A percentile compares a stretch with the other conserved stretches of the same genome.
phyloP scores from a whole-genome alignment of 345 rosid genomes.

The Moricandia arvensis region DNA sequence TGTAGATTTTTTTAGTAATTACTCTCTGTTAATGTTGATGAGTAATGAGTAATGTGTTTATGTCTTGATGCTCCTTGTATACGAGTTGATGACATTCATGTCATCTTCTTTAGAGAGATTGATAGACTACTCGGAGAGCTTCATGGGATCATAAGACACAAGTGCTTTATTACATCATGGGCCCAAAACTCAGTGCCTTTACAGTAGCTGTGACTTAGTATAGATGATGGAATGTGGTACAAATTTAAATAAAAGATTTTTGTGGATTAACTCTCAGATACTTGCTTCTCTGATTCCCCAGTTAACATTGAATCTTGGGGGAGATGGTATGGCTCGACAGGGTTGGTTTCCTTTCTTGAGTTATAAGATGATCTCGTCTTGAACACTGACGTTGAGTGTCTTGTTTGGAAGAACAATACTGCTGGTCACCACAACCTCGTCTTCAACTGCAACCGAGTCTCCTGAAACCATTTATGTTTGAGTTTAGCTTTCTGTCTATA shows the following conservation, averaged over 20 bases:
- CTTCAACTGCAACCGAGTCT: constrained; percentile 88
- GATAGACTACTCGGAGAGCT: background rate
- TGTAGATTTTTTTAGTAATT: background rate
- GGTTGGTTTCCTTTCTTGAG: constrained; percentile 2
- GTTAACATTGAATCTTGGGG: constrained; percentile 1
- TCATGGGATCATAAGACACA: background rate
- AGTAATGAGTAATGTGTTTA: too few relatives aligned
- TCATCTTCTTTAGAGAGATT: background rate
- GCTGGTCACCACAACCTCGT: constrained; percentile 81
- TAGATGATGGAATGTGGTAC: background rate
- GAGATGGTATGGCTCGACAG: constrained; percentile 10
- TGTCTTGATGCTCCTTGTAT: background rate
- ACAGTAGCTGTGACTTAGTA: background rate
- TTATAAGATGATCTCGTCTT: constrained; percentile 65
- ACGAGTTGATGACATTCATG: background rate
- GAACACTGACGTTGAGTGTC: too few relatives aligned
- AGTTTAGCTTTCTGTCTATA: background rate
- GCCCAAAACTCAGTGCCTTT: background rate
- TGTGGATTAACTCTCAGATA: background rate
- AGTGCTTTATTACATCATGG: background rate
- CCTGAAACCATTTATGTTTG: constrained; percentile 45
- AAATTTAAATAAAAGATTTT: background rate
- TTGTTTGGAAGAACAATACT: constrained; percentile 69
- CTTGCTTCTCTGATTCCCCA: background rate
- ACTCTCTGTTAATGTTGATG: background rate